Base-by-base conservation (phyloP, 192 early-diverging fungal genomes). In the Coemansia reversa region DNA sequence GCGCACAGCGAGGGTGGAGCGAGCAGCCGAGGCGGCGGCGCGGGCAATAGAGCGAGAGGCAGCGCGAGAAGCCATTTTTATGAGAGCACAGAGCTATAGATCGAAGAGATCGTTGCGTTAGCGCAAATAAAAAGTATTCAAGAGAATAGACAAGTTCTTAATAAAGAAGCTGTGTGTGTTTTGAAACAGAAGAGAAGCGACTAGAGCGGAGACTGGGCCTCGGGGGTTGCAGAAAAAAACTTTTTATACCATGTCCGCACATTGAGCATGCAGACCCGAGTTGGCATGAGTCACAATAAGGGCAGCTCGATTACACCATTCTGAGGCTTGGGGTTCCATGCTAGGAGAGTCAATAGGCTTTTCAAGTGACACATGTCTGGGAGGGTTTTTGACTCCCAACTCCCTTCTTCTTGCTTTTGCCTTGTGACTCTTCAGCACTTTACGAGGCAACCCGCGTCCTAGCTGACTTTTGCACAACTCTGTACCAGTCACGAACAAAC, bases 61-160 rank as follows among this genome's bases (percentile, higher is more conserved):
- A 66, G 77, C 45, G 69, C 77, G 77, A 56, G 71, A 74, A 52
- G 72, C 77, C 77, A 80, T 80, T 63, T 50, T 67, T 54, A 28
- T 22, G 35, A 22, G 25, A 8, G 27, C 8, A 45, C 50, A 27
- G 11, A 18, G 55, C 55, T 63, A 47, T 65, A 49, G 63, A 30
- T 53, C 39, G 39, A 45, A 14, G 39, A 45, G 39, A 45, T 45
- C 39, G 47, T 49, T 61, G 51, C 27, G 18, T 58, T 30, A 32
- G 51, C 12, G 27, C 25, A 16, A 24, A 22, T 4, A 61, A 51
- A 29, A 20, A 20, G 22, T 28, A 61, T 29, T 39, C 22, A 23
- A 22, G 14, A 7, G n/a, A 18, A 27, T 16, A 49, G 35, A 27
- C 23, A 23, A 59, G 51, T 67, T 47, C 61, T 63, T 56, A 66